Base-by-base conservation (phyloP, 768 basidiomycete genomes). In the Boletus vinaceobasis region DNA sequence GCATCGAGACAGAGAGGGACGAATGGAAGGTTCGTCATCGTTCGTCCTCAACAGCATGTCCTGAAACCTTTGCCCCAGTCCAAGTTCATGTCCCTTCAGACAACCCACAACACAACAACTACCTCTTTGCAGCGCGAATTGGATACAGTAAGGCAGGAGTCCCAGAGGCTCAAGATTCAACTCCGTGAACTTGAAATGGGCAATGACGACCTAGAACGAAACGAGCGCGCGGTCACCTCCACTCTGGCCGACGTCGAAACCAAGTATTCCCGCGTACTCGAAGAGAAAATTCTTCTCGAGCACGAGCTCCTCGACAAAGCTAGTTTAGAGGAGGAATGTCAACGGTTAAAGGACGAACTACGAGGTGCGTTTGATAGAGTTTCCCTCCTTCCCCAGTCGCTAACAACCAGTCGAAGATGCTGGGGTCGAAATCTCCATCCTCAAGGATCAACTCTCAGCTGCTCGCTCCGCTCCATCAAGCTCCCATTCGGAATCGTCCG, bases 271-370 rank as follows among this genome's bases (percentile, higher is more conserved):
- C 82, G 86, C 50, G 89, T 88, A 1, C 76, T 98, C 33, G 97
- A 99, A 71, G 94, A 98, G 75, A 98, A 98, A 75, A 98, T 98
- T 52, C 75, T 99, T 27, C 80, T 98, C 36, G 97, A 99, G 71
- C 93, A 98, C 60, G 97, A 99, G 64, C 77, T 98, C 32, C 75
- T 98, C 27, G 88, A 88, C 71, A 97, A 96, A 70, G 91, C 93
- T 5, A 85, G 79, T 59, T 67, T 97, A 42, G 94, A 98, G 66
- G 95, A 96, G 70, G 89, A 95, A 64, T 82, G 79, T 44, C 97
- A 98, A 71, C 82, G 97, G 43, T 69, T 96, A 55, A 93, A 85
- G 69, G 97, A 98, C 65, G 95, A 98, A 66, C 74, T 98, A 39
- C 78, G 94, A 84, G 96, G 96, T 94, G 55, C 56, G 80, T 91